Base-by-base conservation (phyloP, 176 grass and related monocot genomes). In the Lolium multiflorum region DNA sequence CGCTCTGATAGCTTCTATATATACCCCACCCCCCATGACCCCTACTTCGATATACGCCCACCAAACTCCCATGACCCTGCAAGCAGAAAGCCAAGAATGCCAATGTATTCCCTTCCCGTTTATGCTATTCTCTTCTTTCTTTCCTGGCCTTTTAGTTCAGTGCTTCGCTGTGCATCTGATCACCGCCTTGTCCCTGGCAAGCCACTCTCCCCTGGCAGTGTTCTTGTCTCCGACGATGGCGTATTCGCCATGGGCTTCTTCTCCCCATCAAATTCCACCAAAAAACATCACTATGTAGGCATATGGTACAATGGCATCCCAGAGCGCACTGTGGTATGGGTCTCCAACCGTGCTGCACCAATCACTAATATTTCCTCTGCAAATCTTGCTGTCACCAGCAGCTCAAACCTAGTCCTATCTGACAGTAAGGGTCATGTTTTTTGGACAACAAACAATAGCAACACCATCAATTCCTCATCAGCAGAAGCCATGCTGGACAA, bases 271-370 rank as follows among this genome's bases (percentile, higher is more conserved):
- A 79, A 82, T 38, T 79, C 88, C 26, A 75, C 64, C 38, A 31
- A 76, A 1, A 15, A 28, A 12, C 31, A 74, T 61, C 39, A 88
- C 18, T 93, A 93, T 38, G 24, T 88, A 9, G 82, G 82, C 17
- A 68, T 90, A 74, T 88, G 91, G 88, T 93, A 93, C 74, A 86
- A 79, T 25, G 60, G 51, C n/a, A 90, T 90, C 24, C 79, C 82
- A 16, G 39, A 47, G 50, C 28, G 15, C 59, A 80, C 82, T 1
- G 37, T 86, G 4, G 61, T 90, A 58, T 93, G 92, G 92, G 50
- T 93, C 1, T 86, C 88, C 18, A 93, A 93, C 59, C 89, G 88
- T 43, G 88, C 49, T 0, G 14, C 18, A 8, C 79, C 92, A 0
- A 88, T 93, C 26, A 80, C 47, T 2, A 24, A 80, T 47, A 41